Conservation (phyloP, 805 yeast species). For the Barnettozyma siamensis region DNA sequence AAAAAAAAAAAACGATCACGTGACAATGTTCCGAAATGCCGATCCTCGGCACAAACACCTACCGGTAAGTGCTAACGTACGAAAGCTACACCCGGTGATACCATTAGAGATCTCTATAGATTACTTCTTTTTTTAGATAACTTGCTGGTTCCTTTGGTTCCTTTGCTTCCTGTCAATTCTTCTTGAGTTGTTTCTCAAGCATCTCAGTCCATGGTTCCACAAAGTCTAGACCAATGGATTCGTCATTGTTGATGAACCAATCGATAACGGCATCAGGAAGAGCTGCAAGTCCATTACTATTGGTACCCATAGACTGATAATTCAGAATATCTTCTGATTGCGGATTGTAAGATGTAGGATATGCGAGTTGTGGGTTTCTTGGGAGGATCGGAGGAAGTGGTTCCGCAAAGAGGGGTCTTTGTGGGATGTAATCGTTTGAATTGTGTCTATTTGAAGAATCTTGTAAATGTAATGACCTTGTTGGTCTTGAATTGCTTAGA, state of each 20-base stretch:
- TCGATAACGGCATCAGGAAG: constrained; percentile 36
- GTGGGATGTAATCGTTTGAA: constrained; percentile 8
- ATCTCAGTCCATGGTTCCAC: constrained; percentile 79
- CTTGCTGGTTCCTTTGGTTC: no score
- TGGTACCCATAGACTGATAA: constrained; percentile 19
- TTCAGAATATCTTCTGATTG: constrained; percentile 13
- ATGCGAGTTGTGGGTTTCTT: neutral
- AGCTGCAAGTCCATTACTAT: neutral
- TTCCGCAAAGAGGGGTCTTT: constrained; percentile 6
- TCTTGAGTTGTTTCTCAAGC: constrained; percentile 55
- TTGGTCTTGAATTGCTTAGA: neutral
- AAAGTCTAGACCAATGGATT: constrained; percentile 48
- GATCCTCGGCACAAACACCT: no score
- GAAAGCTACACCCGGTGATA: no score
- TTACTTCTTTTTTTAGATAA: no score
- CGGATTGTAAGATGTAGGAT: neutral
- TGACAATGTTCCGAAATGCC: no score
- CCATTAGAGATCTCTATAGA: no score
- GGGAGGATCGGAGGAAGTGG: neutral
- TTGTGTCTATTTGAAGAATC: neutral
- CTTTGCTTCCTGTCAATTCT: constrained; percentile 7
- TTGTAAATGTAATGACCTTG: neutral
- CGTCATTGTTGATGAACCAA: constrained; percentile 43
- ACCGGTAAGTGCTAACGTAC: no score
- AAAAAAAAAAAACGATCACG: no score